Evolutionary conservation across 1,284 basidiomycete species (phyloP).

Genomic region (Papiliotrema laurentii): DNA sequence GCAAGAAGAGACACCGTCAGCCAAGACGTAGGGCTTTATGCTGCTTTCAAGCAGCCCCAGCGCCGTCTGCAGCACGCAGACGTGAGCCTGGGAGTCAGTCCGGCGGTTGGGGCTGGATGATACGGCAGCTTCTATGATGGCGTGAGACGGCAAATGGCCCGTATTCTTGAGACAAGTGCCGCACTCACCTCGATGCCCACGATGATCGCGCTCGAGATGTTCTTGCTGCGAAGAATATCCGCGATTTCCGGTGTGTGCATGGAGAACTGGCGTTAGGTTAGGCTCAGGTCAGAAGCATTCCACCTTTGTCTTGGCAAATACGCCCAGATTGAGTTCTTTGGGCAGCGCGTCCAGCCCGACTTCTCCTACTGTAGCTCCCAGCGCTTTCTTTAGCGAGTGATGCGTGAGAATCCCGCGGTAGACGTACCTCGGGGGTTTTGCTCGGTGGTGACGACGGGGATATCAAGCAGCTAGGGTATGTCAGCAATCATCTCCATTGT

Average conservation of each 20-base stretch:
- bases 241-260: conserved; percentile 71
- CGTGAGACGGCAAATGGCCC: conserved; percentile 1
- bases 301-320: conserved; percentile 59
- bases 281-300: not conserved
- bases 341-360: conserved; percentile 59
- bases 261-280: conserved; percentile 58
- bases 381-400: conserved; percentile 50
- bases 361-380: conserved; percentile 66
- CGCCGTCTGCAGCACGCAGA: conserved; percentile 80
- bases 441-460: conserved; percentile 73
- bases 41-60: conserved; percentile 56
- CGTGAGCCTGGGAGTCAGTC: conserved; percentile 61
- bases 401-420: too few species aligned
- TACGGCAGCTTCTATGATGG: not conserved
- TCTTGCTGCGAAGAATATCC: conserved; percentile 51
- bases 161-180: conserved; percentile 10
- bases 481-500: not conserved
- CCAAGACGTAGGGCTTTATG: conserved; percentile 54
- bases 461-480: conserved; percentile 51
- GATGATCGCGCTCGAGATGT: conserved; percentile 62
- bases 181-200: conserved; percentile 67
- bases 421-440: conserved; percentile 71
- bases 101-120: not conserved
- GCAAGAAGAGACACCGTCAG: conserved; percentile 78
- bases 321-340: conserved; percentile 56